Evolutionary conservation across 345 rosid species (phyloP).

Genomic region (Eucalyptus tenuipes): DNA sequence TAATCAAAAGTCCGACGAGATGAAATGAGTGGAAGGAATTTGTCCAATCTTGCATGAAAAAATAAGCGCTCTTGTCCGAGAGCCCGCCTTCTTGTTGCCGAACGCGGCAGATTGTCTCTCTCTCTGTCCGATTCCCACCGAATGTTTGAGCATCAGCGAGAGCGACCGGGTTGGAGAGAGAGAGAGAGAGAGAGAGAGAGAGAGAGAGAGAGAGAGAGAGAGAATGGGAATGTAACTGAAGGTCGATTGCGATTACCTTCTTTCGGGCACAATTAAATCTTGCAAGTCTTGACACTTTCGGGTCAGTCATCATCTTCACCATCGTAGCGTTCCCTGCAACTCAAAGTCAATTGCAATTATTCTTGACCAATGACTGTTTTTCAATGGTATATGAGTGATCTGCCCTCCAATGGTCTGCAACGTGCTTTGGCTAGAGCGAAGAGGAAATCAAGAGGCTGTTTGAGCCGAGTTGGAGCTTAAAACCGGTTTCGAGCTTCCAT

Average conservation of each 20-base stretch:
- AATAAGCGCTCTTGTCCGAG: no score
- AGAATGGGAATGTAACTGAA: background rate
- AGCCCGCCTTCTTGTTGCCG: no score
- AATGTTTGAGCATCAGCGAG: no score
- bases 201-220: no score
- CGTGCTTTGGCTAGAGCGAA: background rate
- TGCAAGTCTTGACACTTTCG: no score
- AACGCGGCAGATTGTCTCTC: background rate
- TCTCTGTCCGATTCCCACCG: background rate
- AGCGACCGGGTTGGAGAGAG: no score
- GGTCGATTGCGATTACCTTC: background rate
- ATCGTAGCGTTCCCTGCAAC: slow-evolving; percentile 4
- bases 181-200: no score
- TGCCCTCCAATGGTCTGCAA: slow-evolving; percentile 1
- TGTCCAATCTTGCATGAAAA: background rate
- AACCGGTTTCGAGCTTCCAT: background rate
- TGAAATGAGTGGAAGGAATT: background rate
- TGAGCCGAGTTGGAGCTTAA: background rate
- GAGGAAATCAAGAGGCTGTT: slow-evolving; percentile 2
- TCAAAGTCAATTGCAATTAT: no score
- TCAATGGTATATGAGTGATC: slow-evolving; percentile 20
- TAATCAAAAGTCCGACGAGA: background rate
- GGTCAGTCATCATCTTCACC: no score
- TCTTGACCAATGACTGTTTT: no score
- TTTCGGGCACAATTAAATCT: background rate